Conservation (phyloP, 1,284 basidiomycete species). For the Cryptococcus amylolentus region DNA sequence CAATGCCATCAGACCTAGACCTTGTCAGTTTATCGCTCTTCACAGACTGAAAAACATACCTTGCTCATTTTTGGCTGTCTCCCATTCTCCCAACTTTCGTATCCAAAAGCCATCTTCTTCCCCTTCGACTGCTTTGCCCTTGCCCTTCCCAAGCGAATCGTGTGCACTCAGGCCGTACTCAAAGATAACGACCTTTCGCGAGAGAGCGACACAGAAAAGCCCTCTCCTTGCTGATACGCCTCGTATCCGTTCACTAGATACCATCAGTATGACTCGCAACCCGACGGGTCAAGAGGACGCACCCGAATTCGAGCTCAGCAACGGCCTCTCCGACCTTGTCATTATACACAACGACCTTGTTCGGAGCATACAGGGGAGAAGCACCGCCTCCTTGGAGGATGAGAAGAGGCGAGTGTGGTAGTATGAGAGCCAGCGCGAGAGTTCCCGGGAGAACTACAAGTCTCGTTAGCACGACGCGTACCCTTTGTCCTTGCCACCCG, state of each 20-base stretch:
- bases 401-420: constrained; percentile 78
- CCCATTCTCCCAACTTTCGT: constrained; percentile 74
- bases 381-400: constrained; percentile 86
- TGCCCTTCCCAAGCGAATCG: constrained; percentile 5
- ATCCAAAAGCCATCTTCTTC: constrained; percentile 28
- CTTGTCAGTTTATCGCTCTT: constrained; percentile 1
- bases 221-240: constrained; percentile 74
- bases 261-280: not conserved
- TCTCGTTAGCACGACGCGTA: constrained; percentile 2
- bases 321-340: constrained; percentile 69
- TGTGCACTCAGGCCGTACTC: constrained; percentile 57
- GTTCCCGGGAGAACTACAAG: constrained; percentile 57
- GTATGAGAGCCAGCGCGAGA: constrained; percentile 68
- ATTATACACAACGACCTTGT: constrained; percentile 91
- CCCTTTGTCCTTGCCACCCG: not conserved
- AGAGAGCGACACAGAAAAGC: constrained; percentile 77
- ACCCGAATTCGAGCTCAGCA: constrained; percentile 79
- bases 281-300: constrained; percentile 6
- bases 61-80: constrained; percentile 80
- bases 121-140: constrained; percentile 10
- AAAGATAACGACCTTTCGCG: constrained; percentile 74
- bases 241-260: constrained; percentile 67
- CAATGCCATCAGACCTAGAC: constrained; percentile 73
- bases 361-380: constrained; percentile 86
- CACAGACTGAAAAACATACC: constrained; percentile 55